phyloP scores from a whole-genome alignment of 345 rosid genomes.

The Eucalyptus pauciflora region DNA sequence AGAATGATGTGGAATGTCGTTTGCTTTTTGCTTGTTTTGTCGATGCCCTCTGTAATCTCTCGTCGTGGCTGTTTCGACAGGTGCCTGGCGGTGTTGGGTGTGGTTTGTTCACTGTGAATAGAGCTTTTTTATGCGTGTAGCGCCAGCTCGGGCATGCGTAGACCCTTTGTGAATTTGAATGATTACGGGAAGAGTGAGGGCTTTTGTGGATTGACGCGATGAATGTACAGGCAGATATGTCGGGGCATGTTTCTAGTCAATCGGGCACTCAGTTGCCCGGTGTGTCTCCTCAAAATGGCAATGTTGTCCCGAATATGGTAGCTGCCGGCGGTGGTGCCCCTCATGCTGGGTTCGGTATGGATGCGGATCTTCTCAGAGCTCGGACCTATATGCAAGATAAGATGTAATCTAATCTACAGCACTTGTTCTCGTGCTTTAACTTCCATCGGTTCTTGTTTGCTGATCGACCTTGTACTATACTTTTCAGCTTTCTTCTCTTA shows the following conservation, averaged over 20 bases:
- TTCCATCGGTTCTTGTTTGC: background rate
- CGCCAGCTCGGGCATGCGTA: background rate
- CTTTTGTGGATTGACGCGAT: background rate
- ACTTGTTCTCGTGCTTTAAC: background rate
- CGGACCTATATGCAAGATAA: conserved; percentile 26
- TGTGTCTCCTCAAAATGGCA: conserved; percentile 21
- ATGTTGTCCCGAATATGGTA: background rate
- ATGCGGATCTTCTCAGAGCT: conserved; percentile 29
- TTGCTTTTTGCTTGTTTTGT: background rate
- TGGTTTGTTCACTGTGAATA: background rate
- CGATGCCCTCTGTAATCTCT: background rate
- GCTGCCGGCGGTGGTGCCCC: conserved; percentile 3
- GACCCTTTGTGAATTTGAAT: background rate
- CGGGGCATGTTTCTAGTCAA: conserved; percentile 25
- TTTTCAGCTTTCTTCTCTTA: conserved; percentile 37
- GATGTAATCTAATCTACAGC: conserved; percentile 29
- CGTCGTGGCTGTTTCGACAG: background rate
- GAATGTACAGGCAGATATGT: conserved; percentile 25
- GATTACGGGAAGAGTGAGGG: background rate
- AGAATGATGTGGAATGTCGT: background rate
- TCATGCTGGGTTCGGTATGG: conserved; percentile 15
- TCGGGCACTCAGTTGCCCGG: conserved; percentile 1
- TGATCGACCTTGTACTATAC: background rate
- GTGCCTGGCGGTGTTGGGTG: background rate
- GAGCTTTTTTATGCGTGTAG: background rate